phyloP scores from a whole-genome alignment of 1,284 basidiomycete species.

The Polyporus tsugae region DNA sequence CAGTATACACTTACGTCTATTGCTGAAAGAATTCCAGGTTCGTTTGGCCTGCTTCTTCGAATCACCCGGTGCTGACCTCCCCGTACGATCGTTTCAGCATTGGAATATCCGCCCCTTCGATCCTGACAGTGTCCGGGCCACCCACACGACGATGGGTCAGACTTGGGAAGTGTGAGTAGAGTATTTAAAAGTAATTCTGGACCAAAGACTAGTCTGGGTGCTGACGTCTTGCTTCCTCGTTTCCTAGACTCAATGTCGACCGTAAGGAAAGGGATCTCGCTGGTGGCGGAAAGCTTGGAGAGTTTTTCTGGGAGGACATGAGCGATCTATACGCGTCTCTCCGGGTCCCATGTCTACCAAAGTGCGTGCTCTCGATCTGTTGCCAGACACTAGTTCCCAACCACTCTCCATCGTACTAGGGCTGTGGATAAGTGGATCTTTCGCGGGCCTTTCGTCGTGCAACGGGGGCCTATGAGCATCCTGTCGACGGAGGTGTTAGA shows the following conservation, averaged over 20 bases:
- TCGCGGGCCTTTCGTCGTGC: neutral
- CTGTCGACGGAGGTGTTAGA: constrained; percentile 5
- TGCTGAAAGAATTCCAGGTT: too few species aligned
- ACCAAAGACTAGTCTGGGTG: too few species aligned
- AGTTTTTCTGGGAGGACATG: too few species aligned
- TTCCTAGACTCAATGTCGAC: neutral
- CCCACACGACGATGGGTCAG: neutral
- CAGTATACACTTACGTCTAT: too few species aligned
- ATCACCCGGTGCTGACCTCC: too few species aligned
- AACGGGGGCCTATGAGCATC: constrained; percentile 1
- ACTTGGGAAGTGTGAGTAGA: neutral
- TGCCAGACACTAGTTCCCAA: neutral
- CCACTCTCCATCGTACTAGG: neutral
- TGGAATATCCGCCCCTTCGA: neutral
- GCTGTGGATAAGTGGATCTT: constrained; percentile 8
- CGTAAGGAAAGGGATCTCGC: neutral
- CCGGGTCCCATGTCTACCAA: neutral
- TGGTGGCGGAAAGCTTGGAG: neutral
- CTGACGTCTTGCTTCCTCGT: neutral
- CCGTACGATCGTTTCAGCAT: neutral
- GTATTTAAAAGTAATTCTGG: neutral
- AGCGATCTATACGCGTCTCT: neutral
- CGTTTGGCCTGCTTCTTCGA: too few species aligned
- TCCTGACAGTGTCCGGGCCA: neutral
- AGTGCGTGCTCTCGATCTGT: neutral